These are phyloP conservation scores for Myxozyma udenii DNA, from an alignment of 805 yeast genomes.

Conservation along the genomic window DNA sequence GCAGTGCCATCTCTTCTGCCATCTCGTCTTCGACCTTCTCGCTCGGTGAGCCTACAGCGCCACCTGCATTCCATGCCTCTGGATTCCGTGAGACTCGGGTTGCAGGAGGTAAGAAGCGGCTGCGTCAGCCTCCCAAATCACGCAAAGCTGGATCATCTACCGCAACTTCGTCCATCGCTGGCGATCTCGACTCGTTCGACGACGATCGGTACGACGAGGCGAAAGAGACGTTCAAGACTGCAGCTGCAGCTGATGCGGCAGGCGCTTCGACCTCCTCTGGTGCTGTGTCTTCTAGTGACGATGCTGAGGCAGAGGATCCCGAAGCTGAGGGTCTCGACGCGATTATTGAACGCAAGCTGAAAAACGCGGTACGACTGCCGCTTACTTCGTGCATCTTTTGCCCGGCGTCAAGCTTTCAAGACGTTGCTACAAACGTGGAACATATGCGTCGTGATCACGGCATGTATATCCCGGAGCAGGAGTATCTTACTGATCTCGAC, in stretches of 20 bases:
- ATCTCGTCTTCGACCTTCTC: constrained; percentile 5
- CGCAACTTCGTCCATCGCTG: not conserved
- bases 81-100: constrained; percentile 16
- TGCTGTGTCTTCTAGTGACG: not conserved
- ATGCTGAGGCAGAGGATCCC: not conserved
- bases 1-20: constrained; percentile 3
- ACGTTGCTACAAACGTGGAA: constrained; percentile 56
- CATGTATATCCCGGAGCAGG: constrained; percentile 78
- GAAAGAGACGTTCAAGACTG: not conserved
- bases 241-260: not conserved
- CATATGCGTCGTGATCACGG: constrained; percentile 85
- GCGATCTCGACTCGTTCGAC: not conserved
- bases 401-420: constrained; percentile 49
- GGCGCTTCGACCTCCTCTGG: not conserved
- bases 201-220: not conserved
- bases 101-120: constrained; percentile 17
- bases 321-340: constrained; percentile 25
- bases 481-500: constrained; percentile 60
- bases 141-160: constrained; percentile 1
- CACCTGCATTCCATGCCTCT: not conserved
- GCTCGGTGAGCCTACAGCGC: constrained; percentile 5
- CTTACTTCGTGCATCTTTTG: constrained; percentile 41
- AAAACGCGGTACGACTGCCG: constrained; percentile 33
- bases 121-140: not conserved
- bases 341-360: constrained; percentile 22